These are phyloP conservation scores for Pyracantha coccinea DNA, from an alignment of 331 rosid genomes.

Conservation along the genomic window DNA sequence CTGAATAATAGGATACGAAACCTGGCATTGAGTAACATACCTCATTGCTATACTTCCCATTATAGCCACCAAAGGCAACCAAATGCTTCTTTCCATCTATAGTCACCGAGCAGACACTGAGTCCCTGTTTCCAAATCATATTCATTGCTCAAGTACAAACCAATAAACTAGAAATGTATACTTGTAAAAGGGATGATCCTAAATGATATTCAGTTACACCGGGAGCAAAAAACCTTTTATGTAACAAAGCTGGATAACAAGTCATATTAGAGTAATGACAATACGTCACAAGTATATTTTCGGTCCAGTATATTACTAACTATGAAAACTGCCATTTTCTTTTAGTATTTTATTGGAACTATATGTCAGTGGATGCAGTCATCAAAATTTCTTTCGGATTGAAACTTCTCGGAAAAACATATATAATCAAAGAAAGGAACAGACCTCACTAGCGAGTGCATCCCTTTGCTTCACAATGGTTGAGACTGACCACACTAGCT, in stretches of 20 bases:
- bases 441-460: conserved; percentile 97
- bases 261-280: background rate
- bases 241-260: background rate
- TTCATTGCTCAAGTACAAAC: conserved; percentile 6
- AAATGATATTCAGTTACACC: conserved; percentile 14
- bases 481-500: conserved; percentile 77
- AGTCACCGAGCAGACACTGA: conserved; percentile 59
- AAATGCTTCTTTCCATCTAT: conserved; percentile 69
- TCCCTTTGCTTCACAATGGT: conserved; percentile 69
- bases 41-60: conserved; percentile 78
- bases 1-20: background rate
- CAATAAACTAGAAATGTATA: conserved; percentile 8
- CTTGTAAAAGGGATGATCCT: conserved; percentile 2
- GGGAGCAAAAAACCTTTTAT: background rate
- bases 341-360: background rate
- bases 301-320: background rate
- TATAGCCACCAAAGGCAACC: conserved; percentile 95
- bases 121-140: conserved; percentile 58
- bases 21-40: background rate
- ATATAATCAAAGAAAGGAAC: background rate
- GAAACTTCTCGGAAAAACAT: background rate
- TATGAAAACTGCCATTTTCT: background rate
- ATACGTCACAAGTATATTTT: background rate
- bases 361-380: background rate
- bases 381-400: background rate